Percentiles rank a stretch among this genome's conserved stretches.
Conservation (phyloP, 192 early-diverging fungal species). For the Geranomyces michiganensis region DNA sequence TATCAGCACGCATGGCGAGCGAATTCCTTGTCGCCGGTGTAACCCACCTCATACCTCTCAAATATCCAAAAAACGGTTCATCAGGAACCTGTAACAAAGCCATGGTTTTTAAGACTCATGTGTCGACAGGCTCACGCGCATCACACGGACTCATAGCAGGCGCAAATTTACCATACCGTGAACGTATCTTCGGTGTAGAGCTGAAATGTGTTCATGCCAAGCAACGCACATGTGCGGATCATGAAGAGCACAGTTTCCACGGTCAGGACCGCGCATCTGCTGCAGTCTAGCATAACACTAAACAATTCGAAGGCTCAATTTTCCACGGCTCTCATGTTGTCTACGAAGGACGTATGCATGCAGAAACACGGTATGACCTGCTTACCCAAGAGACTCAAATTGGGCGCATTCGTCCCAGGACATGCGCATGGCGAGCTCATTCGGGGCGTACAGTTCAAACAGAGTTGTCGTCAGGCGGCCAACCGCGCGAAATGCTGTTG, state of each 20-base stretch:
- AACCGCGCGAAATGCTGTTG: slow-evolving; percentile 71
- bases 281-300: slow-evolving; percentile 82
- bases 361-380: background rate
- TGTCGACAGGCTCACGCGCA: background rate
- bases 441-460: slow-evolving; percentile 45
- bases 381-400: slow-evolving; percentile 70
- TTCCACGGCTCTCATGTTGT: background rate
- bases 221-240: slow-evolving; percentile 75
- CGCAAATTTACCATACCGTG: slow-evolving; percentile 1
- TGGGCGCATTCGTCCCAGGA: slow-evolving; percentile 63
- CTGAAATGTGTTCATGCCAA: slow-evolving; percentile 87
- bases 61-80: slow-evolving; percentile 39
- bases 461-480: slow-evolving; percentile 67
- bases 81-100: slow-evolving; percentile 16
- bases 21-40: background rate
- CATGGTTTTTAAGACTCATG: background rate
- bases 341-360: background rate
- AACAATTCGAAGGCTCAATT: background rate
- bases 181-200: slow-evolving; percentile 90
- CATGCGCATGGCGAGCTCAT: slow-evolving; percentile 41
- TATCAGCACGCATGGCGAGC: slow-evolving; percentile 37
- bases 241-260: slow-evolving; percentile 65
- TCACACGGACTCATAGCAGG: background rate
- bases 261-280: slow-evolving; percentile 75
- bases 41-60: slow-evolving; percentile 16